Evolutionary conservation across 139 green algal species (phyloP).

Genomic region (Coelastrella sp.): DNA sequence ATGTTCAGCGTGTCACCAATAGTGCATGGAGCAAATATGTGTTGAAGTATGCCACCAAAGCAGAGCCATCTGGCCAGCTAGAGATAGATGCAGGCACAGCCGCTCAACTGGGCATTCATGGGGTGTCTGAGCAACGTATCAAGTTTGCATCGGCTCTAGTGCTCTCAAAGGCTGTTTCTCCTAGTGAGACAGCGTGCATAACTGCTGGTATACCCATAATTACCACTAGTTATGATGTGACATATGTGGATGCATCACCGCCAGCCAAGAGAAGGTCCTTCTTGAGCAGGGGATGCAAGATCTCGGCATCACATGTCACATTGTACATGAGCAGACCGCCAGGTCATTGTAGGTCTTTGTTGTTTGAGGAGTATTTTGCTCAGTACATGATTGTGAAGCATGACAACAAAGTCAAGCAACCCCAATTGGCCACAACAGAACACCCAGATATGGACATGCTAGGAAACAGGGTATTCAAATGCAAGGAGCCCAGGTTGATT

Average conservation of each 20-base stretch:
- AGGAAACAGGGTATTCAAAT: neutral
- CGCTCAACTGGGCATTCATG: neutral
- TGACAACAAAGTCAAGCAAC: too few relatives aligned
- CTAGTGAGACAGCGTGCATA: neutral
- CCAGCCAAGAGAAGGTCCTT: neutral
- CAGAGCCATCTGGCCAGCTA: neutral
- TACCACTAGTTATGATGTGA: neutral
- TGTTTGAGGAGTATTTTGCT: neutral
- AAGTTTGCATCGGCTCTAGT: neutral
- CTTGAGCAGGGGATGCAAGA: neutral
- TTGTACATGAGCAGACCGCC: neutral
- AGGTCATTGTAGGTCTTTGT: neutral
- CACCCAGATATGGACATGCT: neutral
- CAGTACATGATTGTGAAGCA: too few relatives aligned
- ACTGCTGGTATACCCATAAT: neutral
- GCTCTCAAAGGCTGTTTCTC: neutral
- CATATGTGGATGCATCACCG: neutral
- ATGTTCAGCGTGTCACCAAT: conserved; percentile 15
- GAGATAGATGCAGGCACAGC: neutral
- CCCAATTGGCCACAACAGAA: neutral
- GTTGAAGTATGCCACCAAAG: conserved; percentile 25
- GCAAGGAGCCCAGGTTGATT: neutral
- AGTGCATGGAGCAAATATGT: conserved; percentile 9
- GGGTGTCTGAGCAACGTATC: neutral
- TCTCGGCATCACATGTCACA: neutral